Evolutionary conservation across 2,329 filamentous ascomycete species (phyloP).

Genomic region (Alternaria postmessia): DNA sequence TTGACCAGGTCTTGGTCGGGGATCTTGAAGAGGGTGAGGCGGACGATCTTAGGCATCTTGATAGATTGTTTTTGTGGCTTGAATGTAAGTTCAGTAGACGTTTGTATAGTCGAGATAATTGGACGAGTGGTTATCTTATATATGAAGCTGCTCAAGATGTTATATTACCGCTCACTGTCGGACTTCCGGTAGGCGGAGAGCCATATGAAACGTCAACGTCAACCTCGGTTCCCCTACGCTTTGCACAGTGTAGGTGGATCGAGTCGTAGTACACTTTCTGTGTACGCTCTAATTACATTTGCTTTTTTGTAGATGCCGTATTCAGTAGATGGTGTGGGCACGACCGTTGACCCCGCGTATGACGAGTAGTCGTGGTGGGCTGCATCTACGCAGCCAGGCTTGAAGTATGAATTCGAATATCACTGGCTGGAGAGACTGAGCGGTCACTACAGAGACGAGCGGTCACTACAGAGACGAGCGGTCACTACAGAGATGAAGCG

Average conservation of each 20-base stretch:
- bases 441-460: too few species aligned
- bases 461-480: too few species aligned
- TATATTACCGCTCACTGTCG: slow-evolving; percentile 4
- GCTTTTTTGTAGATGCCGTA: not conserved
- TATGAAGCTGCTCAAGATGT: not conserved
- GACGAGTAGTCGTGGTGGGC: too few species aligned
- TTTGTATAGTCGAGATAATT: not conserved
- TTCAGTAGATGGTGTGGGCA: not conserved
- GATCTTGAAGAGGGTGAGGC: slow-evolving; percentile 51
- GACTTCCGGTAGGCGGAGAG: slow-evolving; percentile 35
- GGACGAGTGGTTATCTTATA: not conserved
- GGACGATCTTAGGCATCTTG: slow-evolving; percentile 46
- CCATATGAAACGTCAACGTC: slow-evolving; percentile 20
- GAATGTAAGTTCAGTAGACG: not conserved
- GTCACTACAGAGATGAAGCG: too few species aligned
- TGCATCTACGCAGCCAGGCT: too few species aligned
- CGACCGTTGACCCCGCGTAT: too few species aligned
- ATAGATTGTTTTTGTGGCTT: slow-evolving; percentile 2
- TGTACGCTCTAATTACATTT: slow-evolving; percentile 1
- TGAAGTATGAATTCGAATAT: too few species aligned
- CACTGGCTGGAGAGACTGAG: too few species aligned
- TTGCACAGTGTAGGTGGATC: slow-evolving; percentile 11
- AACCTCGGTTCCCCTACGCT: slow-evolving; percentile 31
- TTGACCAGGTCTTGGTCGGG: slow-evolving; percentile 39
- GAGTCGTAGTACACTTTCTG: not conserved